Evolutionary conservation across 2,329 filamentous ascomycete species (phyloP), one percentile per base, ranked within the genome.

Genomic region (Ophiostoma fasciatum): DNA sequence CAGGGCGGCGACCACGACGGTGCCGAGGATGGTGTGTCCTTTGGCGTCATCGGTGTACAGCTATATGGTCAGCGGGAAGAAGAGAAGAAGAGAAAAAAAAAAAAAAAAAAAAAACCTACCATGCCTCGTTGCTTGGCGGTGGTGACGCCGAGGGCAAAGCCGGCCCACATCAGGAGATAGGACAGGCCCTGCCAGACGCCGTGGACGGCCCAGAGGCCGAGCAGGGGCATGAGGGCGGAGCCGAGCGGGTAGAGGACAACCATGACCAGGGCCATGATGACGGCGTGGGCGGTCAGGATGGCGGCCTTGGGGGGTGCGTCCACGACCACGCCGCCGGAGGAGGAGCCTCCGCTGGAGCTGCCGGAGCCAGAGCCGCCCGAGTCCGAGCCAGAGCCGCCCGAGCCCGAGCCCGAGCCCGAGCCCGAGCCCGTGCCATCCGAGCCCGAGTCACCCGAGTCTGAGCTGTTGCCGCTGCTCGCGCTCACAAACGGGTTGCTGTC

Each of bases 261-360:
- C 44, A 77, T 73, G 14, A 68, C 65, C 31, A 77, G 48, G 19
- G 64, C 63, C 71, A 78, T 74, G 47, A 78, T 55, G 45, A 74
- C 59, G 33, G 72, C 74, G 42, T 78, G 73, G 0, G 64, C 58
- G 1, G 45, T 52, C 6, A 60, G 49, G 13, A 61, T 32, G 2
- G 37, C 30, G 7, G 28, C 19, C 34, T 40, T 46, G 12, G 39
- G 31, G 8, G 14, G 15, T 11, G 27, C 30, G 10, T 27, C 32
- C 7, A 26, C 35, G 18, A 38, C 15, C 8, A 60, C 47, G 4
- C 46, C 49, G 10, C 49, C 42, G 12, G 25, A 27, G 13, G 20
- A 20, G 27, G 23, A 21, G 15, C 18, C 21, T 7, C 17, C 18
- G n/a, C 29, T 25, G 19, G 21, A 19, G 10, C n/a, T 26, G 15